Conservation (phyloP, 768 basidiomycete genomes). For the Peribolospora kevripleyi region DNA sequence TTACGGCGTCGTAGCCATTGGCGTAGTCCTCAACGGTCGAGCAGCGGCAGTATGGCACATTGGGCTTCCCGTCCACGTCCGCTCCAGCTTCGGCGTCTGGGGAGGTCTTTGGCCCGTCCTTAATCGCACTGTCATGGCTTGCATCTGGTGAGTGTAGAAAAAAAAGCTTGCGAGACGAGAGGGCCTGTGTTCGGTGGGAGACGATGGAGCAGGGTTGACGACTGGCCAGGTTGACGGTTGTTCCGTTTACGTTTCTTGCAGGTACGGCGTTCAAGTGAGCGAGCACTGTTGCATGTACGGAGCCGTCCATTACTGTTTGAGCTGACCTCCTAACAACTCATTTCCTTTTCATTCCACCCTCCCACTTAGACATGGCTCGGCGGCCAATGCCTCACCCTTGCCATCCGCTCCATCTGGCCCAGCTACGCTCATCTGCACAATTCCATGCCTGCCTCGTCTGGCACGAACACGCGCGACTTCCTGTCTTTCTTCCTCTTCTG, state of each 20-base stretch:
- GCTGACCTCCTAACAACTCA: too few relatives aligned
- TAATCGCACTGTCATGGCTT: constrained; percentile 15
- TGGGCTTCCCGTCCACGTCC: too few relatives aligned
- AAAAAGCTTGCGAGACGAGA: too few relatives aligned
- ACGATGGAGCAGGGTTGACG: constrained; percentile 52
- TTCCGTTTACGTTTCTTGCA: too few relatives aligned
- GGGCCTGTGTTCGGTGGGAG: constrained; percentile 17
- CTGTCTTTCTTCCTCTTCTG: constrained; percentile 72
- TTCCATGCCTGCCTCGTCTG: constrained; percentile 44
- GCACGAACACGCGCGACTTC: constrained; percentile 49
- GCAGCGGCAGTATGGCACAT: constrained; percentile 30
- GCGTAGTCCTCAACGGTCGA: constrained; percentile 52
- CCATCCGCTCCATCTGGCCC: constrained; percentile 56
- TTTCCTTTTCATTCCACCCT: too few relatives aligned
- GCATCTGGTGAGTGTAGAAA: neutral
- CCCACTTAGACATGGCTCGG: constrained; percentile 35
- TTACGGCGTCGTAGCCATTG: constrained; percentile 32
- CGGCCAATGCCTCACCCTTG: constrained; percentile 48
- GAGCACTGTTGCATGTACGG: too few relatives aligned
- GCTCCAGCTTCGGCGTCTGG: constrained; percentile 38
- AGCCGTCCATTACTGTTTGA: too few relatives aligned
- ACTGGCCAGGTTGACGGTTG: too few relatives aligned
- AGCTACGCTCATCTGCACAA: constrained; percentile 27
- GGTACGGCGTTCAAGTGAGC: too few relatives aligned
- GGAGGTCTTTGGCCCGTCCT: constrained; percentile 59